Base-by-base conservation (phyloP, 2,329 filamentous ascomycete genomes). In the Podosphaera aphanis region DNA sequence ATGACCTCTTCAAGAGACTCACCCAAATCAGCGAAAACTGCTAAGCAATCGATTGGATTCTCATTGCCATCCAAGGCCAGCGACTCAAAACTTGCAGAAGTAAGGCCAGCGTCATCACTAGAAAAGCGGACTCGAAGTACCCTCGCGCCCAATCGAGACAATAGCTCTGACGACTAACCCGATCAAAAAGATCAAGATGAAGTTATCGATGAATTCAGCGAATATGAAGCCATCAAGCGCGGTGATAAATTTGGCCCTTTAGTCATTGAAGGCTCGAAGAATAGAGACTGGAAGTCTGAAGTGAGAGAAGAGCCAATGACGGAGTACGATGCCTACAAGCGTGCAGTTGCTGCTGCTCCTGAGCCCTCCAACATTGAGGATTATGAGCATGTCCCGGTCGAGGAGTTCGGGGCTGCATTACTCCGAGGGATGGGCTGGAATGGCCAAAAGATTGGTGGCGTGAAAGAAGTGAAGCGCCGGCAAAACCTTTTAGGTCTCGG, bases 401-500 rank as follows among this genome's bases (percentile, higher is more conserved):
- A 94, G 53, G 85, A 94, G 55, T 98, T 95, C 52, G 90, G 90
- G 6, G 81, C 85, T 16, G 85, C 86, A 0, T 68, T 95, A 51
- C 69, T 98, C 31, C 76, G 86, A 27, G 85, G 86, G 8, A 94
- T 95, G 82, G 90, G 90, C 7, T 94, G 88, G 86, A 85, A 94
- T 79, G 63, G 61, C 56, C 50, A 71, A 66, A 41, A 69, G 67
- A 67, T 62, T 40, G 60, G 64, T 5, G 80, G 80, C 52, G 67
- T 76, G 31, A 77, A 74, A 50, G 65, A 76, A 16, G 67, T 77
- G 13, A 78, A 80, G 57, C 70, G 77, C 44, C 73, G 86, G 43
- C 79, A 84, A 15, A 84, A 84, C 48, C 70, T 92, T 47, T 67
- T 95, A 8, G 90, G 90, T 0, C 78, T 95, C 6, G 90, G 88